Base-by-base conservation (phyloP, 176 grass and related monocot species). In the Canna indica region DNA sequence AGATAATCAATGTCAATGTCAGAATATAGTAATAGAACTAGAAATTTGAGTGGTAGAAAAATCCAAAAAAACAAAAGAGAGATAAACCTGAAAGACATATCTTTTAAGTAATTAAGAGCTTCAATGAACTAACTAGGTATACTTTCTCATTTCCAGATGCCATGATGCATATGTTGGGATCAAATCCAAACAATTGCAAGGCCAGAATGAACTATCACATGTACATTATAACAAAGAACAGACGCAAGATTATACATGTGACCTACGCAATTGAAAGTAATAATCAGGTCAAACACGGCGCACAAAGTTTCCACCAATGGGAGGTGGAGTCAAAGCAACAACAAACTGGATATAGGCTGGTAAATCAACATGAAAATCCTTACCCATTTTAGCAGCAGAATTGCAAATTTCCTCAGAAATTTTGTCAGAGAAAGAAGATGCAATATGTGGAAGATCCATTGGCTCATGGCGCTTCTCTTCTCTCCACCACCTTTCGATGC, bases 311-410 rank as follows among this genome's bases (percentile, higher is more conserved):
- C 3, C 7, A 26, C 5, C n/a, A 25, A 58, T 18, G n/a, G 18
- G 10, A 25, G n/a, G 26, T 25, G 22, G 26, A 59, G 20, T 28
- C 5, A 33, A 33, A 15, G 29, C 16, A 64, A 1, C 15, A 1
- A 64, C 41, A 34, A 18, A 34, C 31, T 33, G 5, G 5, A 72
- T 64, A 36, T 17, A 35, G 12, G 36, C 26, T 36, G 15, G 44
- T 7, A 65, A 65, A 10, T 47, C 9, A 50, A 25, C 8, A 64
- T 32, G 18, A 54, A 22, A 11, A 39, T 20, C 28, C 30, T 46
- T 90, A 93, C 94, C 94, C 79, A 93, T 99, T 86, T 99, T 93
- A 72, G 94, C 94, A 66, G 94, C 94, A 7, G 94, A 99, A 82
- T 85, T 99, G 78, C 94, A 99, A 36, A 93, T 99, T 60, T 99